A percentile compares a stretch with the other conserved stretches of the same genome.
Conservation (phyloP, 1,284 basidiomycete genomes). For the Tilletiopsis washingtonensis region DNA sequence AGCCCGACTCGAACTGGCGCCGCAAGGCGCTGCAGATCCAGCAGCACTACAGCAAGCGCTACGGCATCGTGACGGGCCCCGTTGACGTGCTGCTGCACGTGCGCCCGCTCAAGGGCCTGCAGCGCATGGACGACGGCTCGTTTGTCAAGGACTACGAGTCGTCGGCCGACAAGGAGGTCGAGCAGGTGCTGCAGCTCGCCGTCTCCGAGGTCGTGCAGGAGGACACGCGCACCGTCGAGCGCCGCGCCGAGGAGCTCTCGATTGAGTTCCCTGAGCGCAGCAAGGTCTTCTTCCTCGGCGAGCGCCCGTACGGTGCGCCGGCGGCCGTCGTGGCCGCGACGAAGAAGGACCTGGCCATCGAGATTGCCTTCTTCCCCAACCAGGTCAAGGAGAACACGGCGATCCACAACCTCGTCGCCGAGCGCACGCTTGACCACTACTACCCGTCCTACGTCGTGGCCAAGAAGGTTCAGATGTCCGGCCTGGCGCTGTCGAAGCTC, state of each 20-base stretch:
- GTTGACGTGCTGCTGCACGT: slow-evolving; percentile 51
- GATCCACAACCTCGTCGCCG: slow-evolving; percentile 27
- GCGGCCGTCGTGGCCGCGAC: slow-evolving; percentile 74
- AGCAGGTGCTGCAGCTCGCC: slow-evolving; percentile 60
- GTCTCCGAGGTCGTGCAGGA: slow-evolving; percentile 32
- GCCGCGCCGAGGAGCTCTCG: slow-evolving; percentile 67
- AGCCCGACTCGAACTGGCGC: slow-evolving; percentile 52
- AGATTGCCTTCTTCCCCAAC: slow-evolving; percentile 33
- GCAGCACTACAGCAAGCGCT: slow-evolving; percentile 76
- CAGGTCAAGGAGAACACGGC: slow-evolving; percentile 34
- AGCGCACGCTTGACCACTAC: slow-evolving; percentile 25
- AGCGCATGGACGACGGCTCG: slow-evolving; percentile 76
- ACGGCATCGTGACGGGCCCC: slow-evolving; percentile 73
- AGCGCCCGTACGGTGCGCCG: slow-evolving; percentile 86
- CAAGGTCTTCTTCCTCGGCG: slow-evolving; percentile 90
- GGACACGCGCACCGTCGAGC: slow-evolving; percentile 49
- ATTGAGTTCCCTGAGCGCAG: slow-evolving; percentile 85
- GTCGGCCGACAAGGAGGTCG: slow-evolving; percentile 63
- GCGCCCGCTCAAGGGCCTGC: slow-evolving; percentile 60
- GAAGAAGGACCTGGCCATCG: slow-evolving; percentile 28
- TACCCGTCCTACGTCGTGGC: slow-evolving; percentile 27
- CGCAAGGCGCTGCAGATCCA: slow-evolving; percentile 59
- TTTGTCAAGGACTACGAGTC: slow-evolving; percentile 91
- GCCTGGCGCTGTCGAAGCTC: slow-evolving; percentile 63
- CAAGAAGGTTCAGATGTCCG: slow-evolving; percentile 27